Base-by-base conservation (phyloP, 2,329 filamentous ascomycete genomes). In the Curvularia lunata region DNA sequence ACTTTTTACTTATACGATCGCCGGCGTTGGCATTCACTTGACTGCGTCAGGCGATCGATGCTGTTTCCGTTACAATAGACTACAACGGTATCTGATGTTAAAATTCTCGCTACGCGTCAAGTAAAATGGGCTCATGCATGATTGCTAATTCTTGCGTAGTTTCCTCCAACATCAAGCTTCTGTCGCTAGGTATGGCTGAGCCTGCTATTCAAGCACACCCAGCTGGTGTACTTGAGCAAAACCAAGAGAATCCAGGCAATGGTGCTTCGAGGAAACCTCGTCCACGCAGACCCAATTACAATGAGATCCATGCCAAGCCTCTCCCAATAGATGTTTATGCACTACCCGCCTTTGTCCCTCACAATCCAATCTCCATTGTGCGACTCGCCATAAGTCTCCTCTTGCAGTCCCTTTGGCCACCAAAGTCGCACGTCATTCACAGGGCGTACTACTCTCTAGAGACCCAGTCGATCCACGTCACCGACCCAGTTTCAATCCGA, bases 311-410 rank as follows among this genome's bases (percentile, higher is more conserved):
- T 78, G 85, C 87, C 48, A 86, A 91, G 56, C 91, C 92, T 53
- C 85, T 91, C 5, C 95, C 95, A 25, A 80, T 98, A 60, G 86
- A 88, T 63, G 89, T 91, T 5, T 91, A 94, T 73, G 92, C 94
- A 23, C 83, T 98, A 9, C 95, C 95, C 37, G 85, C 86, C 47
- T 91, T 99, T 75, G 91, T 97, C 67, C 94, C 94, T 52, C 92
- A 91, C 78, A 97, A 98, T 74, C 95, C 95, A 42, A 77, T 98
- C 43, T 98, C 94, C 37, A 80, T 97, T 37, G 81, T 97, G 63
- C 90, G 93, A 69, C 84, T 97, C 64, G 85, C 87, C 40, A 90
- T 90, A 71, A 86, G 88, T 57, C 94, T 93, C 84, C 75, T 94
- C 56, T 86, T 85, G 46, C 91, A 95, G 71, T 79, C 90, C 6